These are phyloP conservation scores for Penicillium psychrosexuale DNA, from an alignment of 2,329 filamentous ascomycete species.

Conservation along the genomic window DNA sequence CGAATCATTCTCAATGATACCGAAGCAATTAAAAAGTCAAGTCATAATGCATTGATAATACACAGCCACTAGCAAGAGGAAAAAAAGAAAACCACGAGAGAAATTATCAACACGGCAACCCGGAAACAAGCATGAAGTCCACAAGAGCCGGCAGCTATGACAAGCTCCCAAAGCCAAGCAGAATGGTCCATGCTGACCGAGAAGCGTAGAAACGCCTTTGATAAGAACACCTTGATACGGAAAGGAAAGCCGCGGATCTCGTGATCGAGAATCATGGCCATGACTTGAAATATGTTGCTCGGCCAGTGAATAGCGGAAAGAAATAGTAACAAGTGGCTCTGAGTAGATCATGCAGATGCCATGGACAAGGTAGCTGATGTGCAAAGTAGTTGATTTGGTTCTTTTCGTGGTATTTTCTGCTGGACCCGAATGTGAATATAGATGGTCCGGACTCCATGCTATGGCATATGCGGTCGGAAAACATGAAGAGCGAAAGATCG, in stretches of 20 bases:
- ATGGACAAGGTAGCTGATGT: background rate
- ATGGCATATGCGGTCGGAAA: background rate
- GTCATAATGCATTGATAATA: slow-evolving; percentile 14
- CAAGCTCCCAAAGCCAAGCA: background rate
- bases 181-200: background rate
- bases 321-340: background rate
- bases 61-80: slow-evolving; percentile 7
- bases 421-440: background rate
- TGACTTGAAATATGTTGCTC: background rate
- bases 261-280: background rate
- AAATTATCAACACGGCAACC: slow-evolving; percentile 1
- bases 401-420: slow-evolving; percentile 3
- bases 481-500: background rate
- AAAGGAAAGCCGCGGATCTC: background rate
- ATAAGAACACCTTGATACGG: slow-evolving; percentile 2
- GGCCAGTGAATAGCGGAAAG: background rate
- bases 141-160: background rate
- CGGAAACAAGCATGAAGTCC: background rate
- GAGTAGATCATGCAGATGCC: slow-evolving; percentile 1
- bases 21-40: background rate
- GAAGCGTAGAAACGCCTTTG: background rate
- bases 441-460: background rate
- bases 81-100: background rate
- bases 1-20: background rate
- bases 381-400: slow-evolving; percentile 1